A percentile compares a stretch with the other conserved stretches of the same genome.
Conservation (phyloP, 768 basidiomycete genomes). For the Tulasnella sp. region DNA sequence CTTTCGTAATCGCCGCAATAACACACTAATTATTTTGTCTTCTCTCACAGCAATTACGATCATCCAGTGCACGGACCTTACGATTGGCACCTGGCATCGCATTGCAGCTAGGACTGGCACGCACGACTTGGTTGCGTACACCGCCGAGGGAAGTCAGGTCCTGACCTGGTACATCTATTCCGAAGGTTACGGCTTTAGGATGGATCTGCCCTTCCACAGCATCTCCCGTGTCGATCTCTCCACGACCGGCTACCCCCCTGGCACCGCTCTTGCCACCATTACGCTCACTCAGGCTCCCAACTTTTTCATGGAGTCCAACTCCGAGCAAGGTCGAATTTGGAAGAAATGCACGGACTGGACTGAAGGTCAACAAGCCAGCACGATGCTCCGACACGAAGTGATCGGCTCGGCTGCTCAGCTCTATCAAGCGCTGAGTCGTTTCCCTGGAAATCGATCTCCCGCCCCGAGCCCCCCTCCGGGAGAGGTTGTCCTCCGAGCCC, state of each 20-base stretch:
- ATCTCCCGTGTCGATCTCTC: constrained; percentile 29
- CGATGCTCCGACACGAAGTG: constrained; percentile 55
- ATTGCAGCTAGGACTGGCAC: constrained; percentile 47
- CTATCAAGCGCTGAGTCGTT: constrained; percentile 45
- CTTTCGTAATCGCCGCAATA: constrained; percentile 2
- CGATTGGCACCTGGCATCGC: constrained; percentile 72
- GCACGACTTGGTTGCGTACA: constrained; percentile 67
- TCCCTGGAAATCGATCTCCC: constrained; percentile 30
- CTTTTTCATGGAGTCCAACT: constrained; percentile 52
- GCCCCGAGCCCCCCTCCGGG: constrained; percentile 1
- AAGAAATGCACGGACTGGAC: constrained; percentile 69
- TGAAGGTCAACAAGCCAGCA: constrained; percentile 59
- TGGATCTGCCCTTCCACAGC: constrained; percentile 63
- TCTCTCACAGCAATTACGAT: constrained; percentile 52
- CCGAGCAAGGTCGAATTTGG: constrained; percentile 41
- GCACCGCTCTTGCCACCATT: constrained; percentile 54
- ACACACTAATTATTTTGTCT: not conserved
- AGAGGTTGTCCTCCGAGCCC: constrained; percentile 21
- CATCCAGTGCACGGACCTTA: constrained; percentile 66
- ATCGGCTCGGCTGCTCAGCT: constrained; percentile 57
- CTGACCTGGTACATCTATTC: constrained; percentile 76
- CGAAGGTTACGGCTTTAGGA: constrained; percentile 68
- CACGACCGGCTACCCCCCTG: constrained; percentile 33
- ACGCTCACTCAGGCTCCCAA: constrained; percentile 56
- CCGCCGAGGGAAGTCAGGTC: constrained; percentile 57